These are phyloP conservation scores for Aquilaria malaccensis DNA, from an alignment of 345 rosid genomes.

Conservation along the genomic window DNA sequence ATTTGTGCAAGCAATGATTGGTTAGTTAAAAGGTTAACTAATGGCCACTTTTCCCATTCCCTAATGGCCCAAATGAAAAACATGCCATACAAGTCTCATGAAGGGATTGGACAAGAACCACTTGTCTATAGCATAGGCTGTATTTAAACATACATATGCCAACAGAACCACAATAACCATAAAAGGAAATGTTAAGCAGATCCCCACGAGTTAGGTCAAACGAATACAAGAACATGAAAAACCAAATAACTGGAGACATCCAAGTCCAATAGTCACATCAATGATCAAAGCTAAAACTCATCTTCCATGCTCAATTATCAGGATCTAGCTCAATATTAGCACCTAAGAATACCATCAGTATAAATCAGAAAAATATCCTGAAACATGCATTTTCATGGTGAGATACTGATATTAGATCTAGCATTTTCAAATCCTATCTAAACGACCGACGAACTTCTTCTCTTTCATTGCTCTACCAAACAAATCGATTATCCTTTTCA, in stretches of 20 bases:
- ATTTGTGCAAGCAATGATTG: background rate
- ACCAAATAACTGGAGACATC: background rate
- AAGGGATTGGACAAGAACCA: conserved; percentile 2
- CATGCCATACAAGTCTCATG: background rate
- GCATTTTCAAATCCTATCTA: background rate
- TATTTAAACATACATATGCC: background rate
- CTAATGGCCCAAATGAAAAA: background rate
- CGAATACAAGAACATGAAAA: conserved; percentile 2
- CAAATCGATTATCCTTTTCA: conserved; percentile 7
- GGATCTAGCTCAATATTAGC: conserved; percentile 1
- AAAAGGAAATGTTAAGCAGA: conserved; percentile 6
- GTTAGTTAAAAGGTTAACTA: background rate
- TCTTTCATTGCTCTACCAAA: background rate
- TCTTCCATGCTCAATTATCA: background rate
- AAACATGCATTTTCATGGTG: conserved; percentile 2
- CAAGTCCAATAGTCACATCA: background rate
- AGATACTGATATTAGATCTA: conserved; percentile 14
- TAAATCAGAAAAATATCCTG: background rate
- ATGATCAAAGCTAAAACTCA: conserved; percentile 3
- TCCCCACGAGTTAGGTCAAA: background rate
- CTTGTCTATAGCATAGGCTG: background rate
- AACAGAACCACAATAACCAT: conserved; percentile 1
- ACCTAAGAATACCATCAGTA: background rate
- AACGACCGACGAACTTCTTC: background rate
- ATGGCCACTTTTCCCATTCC: conserved; percentile 1